phyloP scores from a whole-genome alignment of 1,139 yeast genomes.

The Debaryomycetaceae sp. region DNA sequence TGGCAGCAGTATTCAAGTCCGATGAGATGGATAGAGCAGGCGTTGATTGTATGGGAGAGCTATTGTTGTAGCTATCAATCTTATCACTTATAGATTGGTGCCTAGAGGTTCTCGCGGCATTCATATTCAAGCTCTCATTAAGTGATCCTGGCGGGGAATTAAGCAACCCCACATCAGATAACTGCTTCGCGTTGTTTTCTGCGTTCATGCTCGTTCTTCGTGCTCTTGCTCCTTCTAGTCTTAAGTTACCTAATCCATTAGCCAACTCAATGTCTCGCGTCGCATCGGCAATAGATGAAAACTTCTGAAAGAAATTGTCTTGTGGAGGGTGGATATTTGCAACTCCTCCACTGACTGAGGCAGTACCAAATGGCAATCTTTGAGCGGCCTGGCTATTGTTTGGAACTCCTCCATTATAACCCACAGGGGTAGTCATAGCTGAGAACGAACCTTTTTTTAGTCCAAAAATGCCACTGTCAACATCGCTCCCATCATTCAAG shows the following conservation, averaged over 20 bases:
- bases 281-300: constrained; percentile 74
- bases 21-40: constrained; percentile 36
- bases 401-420: constrained; percentile 9
- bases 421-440: constrained; percentile 42
- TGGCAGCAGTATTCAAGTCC: constrained; percentile 19
- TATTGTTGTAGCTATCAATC: constrained; percentile 54
- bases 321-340: constrained; percentile 45
- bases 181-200: constrained; percentile 13
- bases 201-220: constrained; percentile 52
- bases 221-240: constrained; percentile 24
- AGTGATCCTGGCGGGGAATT: constrained; percentile 46
- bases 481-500: constrained; percentile 45
- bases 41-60: constrained; percentile 47
- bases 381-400: constrained; percentile 7
- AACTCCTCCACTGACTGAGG: constrained; percentile 60
- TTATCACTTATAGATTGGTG: constrained; percentile 65
- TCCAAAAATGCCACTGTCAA: constrained; percentile 41
- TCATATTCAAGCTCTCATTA: constrained; percentile 49
- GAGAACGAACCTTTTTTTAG: constrained; percentile 48
- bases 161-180: constrained; percentile 16
- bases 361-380: constrained; percentile 49
- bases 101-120: constrained; percentile 36
- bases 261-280: constrained; percentile 69
- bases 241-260: constrained; percentile 22
- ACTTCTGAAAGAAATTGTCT: constrained; percentile 60